phyloP scores from a whole-genome alignment of 306 rosid genomes.

The Aeschynomene evenia region DNA sequence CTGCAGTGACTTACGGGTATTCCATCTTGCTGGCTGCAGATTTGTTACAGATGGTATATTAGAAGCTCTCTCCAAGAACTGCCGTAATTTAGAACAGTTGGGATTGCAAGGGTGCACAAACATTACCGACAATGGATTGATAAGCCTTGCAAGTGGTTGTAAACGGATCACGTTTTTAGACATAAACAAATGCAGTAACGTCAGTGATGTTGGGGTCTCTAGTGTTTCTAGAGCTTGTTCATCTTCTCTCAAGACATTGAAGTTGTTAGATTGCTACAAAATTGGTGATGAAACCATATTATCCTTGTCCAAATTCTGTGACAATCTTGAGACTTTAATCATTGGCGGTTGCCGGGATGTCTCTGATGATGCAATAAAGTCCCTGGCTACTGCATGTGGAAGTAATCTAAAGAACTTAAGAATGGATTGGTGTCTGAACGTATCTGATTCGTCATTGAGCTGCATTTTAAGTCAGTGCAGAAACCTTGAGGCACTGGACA shows the following conservation, averaged over 20 bases:
- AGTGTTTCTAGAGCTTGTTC: conserved; percentile 63
- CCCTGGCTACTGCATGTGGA: conserved; percentile 59
- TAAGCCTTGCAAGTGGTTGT: conserved; percentile 69
- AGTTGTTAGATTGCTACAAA: conserved; percentile 82
- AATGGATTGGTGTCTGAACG: conserved; percentile 93
- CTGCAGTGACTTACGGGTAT: conserved; percentile 55
- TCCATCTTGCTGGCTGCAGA: conserved; percentile 82
- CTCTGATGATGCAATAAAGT: conserved; percentile 60
- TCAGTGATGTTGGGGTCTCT: conserved; percentile 74
- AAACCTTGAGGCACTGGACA: conserved; percentile 74
- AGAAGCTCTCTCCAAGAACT: conserved; percentile 60
- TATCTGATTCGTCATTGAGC: conserved; percentile 69
- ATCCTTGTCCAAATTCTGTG: conserved; percentile 66
- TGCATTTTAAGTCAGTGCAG: conserved; percentile 65
- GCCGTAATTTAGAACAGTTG: conserved; percentile 65
- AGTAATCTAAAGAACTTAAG: conserved; percentile 68
- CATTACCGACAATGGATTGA: conserved; percentile 69
- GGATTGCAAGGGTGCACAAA: conserved; percentile 74
- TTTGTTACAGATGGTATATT: conserved; percentile 55
- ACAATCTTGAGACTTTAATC: conserved; percentile 67
- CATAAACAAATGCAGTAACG: conserved; percentile 77
- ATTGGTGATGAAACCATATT: conserved; percentile 62
- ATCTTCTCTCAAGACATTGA: conserved; percentile 66
- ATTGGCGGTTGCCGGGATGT: conserved; percentile 86
- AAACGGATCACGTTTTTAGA: conserved; percentile 53